Conservation (phyloP, 169 alveolate species). For the Plasmodium coatneyi region DNA sequence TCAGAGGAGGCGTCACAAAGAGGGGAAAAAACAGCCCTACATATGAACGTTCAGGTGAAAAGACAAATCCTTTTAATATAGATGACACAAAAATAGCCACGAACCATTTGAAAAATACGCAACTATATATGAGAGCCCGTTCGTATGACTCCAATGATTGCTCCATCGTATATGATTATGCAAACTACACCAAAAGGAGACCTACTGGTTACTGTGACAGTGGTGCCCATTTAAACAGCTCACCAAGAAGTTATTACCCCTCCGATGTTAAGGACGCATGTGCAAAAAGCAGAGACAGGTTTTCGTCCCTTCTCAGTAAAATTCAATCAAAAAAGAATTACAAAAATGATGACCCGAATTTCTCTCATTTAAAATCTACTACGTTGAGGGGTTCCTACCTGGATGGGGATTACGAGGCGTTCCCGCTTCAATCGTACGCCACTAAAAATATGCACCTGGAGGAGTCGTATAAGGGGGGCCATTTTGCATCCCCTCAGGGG, state of each 20-base stretch:
- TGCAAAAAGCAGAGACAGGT: not conserved
- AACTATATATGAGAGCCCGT: constrained; percentile 7
- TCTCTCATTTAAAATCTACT: not conserved
- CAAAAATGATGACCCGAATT: not conserved
- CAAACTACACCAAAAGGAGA: constrained; percentile 5
- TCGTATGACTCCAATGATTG: constrained; percentile 43
- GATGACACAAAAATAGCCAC: constrained; percentile 15
- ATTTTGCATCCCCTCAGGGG: not conserved
- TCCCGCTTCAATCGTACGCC: not conserved
- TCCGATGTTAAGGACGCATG: not conserved
- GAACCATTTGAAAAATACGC: constrained; percentile 37
- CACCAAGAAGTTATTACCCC: not conserved
- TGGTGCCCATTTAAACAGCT: constrained; percentile 7
- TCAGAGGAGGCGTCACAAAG: not conserved
- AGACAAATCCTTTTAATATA: not conserved
- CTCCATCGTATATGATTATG: constrained; percentile 49
- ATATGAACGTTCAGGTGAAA: not conserved
- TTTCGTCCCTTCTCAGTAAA: not conserved
- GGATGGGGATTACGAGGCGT: not conserved
- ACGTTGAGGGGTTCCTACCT: not conserved
- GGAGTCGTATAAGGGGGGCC: not conserved
- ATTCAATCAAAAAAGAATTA: not conserved
- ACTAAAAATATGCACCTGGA: not conserved
- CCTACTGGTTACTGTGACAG: not conserved
- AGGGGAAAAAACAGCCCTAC: not conserved